These are phyloP conservation scores for Fistulinella prunicolor DNA, from an alignment of 768 basidiomycete species.

Conservation along the genomic window DNA sequence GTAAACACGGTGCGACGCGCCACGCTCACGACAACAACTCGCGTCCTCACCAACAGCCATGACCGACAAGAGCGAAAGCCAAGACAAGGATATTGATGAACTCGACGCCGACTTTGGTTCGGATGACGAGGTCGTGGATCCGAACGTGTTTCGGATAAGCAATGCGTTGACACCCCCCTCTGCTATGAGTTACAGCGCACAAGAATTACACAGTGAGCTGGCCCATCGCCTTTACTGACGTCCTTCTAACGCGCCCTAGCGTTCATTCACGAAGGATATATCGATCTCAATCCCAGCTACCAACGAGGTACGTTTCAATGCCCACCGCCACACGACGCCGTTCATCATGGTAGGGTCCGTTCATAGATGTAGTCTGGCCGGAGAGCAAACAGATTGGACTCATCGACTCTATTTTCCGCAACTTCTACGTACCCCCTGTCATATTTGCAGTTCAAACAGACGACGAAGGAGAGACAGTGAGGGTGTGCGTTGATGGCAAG, in stretches of 20 bases:
- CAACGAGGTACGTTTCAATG: conserved; percentile 54
- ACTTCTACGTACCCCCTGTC: conserved; percentile 53
- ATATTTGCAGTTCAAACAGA: conserved; percentile 45
- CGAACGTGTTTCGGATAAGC: conserved; percentile 42
- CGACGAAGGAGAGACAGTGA: conserved; percentile 38
- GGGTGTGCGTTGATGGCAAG: conserved; percentile 53
- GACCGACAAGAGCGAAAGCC: conserved; percentile 16
- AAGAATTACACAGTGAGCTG: conserved; percentile 45
- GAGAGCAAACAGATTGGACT: conserved; percentile 58
- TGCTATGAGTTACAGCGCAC: conserved; percentile 42
- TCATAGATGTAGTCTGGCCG: conserved; percentile 73
- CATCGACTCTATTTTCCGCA: conserved; percentile 49
- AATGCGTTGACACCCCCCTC: conserved; percentile 40
- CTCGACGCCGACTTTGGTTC: conserved; percentile 44
- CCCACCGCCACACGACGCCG: neutral
- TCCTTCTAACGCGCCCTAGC: conserved; percentile 33
- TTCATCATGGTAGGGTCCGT: conserved; percentile 1
- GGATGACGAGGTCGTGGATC: conserved; percentile 38
- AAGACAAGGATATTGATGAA: conserved; percentile 45
- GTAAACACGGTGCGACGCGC: no score
- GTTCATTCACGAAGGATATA: conserved; percentile 63
- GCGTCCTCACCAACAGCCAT: conserved; percentile 11
- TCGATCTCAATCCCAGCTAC: conserved; percentile 70
- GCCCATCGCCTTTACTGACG: neutral
- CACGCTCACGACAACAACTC: neutral